Evolutionary conservation across 1,284 basidiomycete genomes (phyloP).

Genomic region (Vanrija pseudolonga): DNA sequence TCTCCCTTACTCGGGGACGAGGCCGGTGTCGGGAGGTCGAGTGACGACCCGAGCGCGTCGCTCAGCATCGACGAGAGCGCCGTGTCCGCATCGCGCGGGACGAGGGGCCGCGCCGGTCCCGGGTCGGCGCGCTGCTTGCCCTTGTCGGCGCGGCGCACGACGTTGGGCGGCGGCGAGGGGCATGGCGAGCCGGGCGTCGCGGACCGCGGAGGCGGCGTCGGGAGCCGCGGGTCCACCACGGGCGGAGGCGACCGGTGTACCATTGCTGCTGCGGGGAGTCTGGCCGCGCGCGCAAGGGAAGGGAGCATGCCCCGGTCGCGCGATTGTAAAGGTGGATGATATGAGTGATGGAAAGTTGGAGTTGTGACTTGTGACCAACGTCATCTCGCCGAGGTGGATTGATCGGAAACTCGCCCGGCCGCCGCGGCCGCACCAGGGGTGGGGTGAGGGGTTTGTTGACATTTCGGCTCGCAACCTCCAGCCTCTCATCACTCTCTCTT

Average conservation of each 20-base stretch:
- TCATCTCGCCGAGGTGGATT: conserved; percentile 3
- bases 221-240: not conserved
- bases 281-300: not conserved
- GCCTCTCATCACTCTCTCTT: not conserved
- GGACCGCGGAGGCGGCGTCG: not conserved
- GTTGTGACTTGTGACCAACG: not conserved
- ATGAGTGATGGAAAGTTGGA: not conserved
- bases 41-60: conserved; percentile 33
- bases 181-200: not conserved
- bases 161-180: not conserved
- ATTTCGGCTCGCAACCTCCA: not conserved
- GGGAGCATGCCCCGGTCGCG: conserved; percentile 1
- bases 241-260: not conserved
- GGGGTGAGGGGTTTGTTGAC: conserved; percentile 3
- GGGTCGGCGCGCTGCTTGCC: conserved; percentile 23
- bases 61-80: conserved; percentile 15
- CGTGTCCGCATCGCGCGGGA: not conserved
- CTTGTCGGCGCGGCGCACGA: conserved; percentile 5
- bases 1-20: not conserved
- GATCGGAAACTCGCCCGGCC: not conserved
- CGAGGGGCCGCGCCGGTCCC: not conserved
- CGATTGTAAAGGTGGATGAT: not conserved
- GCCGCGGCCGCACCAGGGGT: not conserved
- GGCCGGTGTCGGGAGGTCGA: conserved; percentile 11
- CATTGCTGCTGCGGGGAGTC: not conserved